These are phyloP conservation scores for Cytospora paraplurivora DNA, from an alignment of 2,329 filamentous ascomycete species.

Conservation along the genomic window DNA sequence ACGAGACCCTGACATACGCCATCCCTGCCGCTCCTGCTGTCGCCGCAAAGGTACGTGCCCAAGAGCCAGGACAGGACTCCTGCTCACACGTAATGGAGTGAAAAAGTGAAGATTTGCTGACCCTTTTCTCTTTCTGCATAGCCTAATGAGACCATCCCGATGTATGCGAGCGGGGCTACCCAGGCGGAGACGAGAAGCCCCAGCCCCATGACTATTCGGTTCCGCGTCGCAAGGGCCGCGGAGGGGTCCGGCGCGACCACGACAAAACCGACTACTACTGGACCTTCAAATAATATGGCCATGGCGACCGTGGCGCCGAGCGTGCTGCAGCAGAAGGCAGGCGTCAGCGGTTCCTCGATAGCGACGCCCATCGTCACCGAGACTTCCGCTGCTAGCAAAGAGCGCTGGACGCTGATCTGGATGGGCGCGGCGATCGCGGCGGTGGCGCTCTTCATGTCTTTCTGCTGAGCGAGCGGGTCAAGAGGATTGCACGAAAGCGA, in stretches of 20 bases:
- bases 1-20: neutral
- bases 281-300: neutral
- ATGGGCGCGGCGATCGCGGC: conserved; percentile 34
- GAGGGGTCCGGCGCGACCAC: neutral
- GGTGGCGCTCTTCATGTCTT: conserved; percentile 35
- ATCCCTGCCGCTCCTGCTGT: neutral
- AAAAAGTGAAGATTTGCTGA: too few relatives aligned
- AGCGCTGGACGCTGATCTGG: conserved; percentile 34
- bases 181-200: conserved; percentile 49
- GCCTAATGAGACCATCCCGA: conserved; percentile 5
- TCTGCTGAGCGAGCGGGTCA: conserved; percentile 33
- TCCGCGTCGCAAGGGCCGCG: conserved; percentile 1
- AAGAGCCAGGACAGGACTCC: neutral
- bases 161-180: conserved; percentile 46
- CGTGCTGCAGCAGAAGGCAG: neutral
- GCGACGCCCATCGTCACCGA: conserved; percentile 12
- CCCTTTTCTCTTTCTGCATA: neutral
- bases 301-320: neutral
- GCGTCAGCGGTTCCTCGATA: neutral
- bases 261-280: conserved; percentile 1
- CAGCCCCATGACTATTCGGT: conserved; percentile 42
- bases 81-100: neutral
- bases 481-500: neutral
- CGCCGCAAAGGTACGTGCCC: neutral
- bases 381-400: conserved; percentile 30